Base-by-base conservation (phyloP, 2,329 filamentous ascomycete genomes). In the Allantophomopsis lycopodina region DNA sequence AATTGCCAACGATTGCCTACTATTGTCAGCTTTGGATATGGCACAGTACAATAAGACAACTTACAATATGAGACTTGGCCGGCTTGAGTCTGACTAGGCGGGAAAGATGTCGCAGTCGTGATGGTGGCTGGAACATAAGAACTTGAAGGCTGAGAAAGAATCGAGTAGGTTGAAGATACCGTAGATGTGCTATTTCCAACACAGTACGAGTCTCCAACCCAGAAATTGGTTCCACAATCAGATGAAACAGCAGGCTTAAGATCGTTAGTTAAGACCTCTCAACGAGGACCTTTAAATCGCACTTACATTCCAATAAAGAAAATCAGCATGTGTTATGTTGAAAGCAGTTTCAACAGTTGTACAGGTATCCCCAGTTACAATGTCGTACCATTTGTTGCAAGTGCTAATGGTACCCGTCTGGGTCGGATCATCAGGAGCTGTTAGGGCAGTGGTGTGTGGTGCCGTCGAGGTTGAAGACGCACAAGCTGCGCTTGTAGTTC, bases 61-160 rank as follows among this genome's bases (percentile, higher is more conserved):
- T 44, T 16, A 38, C 46, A 48, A 35, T 42, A 40, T n/a, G 17
- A 33, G 8, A 45, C 42, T 44, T 50, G 42, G 11, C 49, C 48
- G 6, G 38, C 38, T 40, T 42, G 46, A 12, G 46, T 52, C 33
- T 42, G 39, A 11, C 35, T 43, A 10, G 50, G 50, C 7, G 50
- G 49, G 40, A 39, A 48, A 3, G 37, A 37, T 14, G 23, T 38
- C 21, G 34, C 28, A 30, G 39, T 41, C n/a, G 39, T 14, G 30
- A 17, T 41, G 23, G 38, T 42, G 18, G 31, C 35, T 33, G n/a
- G 17, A 6, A 32, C 20, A 17, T 20, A 38, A 14, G 23, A 38
- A 10, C 23, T 45, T 20, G 41, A 40, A 35, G 31, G 35, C n/a
- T 44, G 28, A n/a, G n/a, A 32, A 36, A 40, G n/a, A 31, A 42